Evolutionary conservation across 1,284 basidiomycete genomes (phyloP).

Genomic region (Gomphus sp.): DNA sequence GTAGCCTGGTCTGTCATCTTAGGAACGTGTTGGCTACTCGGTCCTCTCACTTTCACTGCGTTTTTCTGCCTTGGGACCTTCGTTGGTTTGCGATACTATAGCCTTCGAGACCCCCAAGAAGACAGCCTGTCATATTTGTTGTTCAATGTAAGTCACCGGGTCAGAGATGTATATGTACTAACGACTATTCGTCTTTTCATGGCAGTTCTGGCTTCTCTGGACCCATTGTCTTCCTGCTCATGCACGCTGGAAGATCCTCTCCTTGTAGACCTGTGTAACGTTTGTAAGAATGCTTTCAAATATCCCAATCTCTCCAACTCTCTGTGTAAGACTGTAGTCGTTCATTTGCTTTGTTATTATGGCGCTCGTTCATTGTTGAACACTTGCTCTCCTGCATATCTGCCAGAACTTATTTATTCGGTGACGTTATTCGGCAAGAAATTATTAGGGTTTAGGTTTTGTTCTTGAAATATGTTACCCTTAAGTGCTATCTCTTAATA

Average conservation of each 20-base stretch:
- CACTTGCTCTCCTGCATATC: no score
- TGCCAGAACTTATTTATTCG: no score
- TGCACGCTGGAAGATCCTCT: background rate
- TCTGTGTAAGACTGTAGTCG: no score
- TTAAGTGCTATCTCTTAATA: no score
- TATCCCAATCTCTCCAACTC: no score
- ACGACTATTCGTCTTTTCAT: background rate
- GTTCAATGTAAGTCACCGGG: background rate
- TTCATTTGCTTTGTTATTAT: no score
- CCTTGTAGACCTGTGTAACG: background rate
- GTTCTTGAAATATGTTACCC: no score
- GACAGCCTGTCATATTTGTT: background rate
- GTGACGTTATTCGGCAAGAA: no score
- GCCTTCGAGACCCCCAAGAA: background rate
- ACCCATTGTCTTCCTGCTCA: background rate
- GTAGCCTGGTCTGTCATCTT: constrained; percentile 12
- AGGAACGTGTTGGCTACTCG: background rate
- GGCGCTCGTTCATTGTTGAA: no score
- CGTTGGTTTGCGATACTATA: background rate
- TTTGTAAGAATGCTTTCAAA: no score
- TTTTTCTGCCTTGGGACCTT: background rate
- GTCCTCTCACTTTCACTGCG: background rate
- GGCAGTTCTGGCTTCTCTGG: background rate
- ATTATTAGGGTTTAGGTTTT: no score
- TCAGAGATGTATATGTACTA: background rate